Base-by-base conservation (phyloP, 257 asterid species). In the Euphrasia confusa region DNA sequence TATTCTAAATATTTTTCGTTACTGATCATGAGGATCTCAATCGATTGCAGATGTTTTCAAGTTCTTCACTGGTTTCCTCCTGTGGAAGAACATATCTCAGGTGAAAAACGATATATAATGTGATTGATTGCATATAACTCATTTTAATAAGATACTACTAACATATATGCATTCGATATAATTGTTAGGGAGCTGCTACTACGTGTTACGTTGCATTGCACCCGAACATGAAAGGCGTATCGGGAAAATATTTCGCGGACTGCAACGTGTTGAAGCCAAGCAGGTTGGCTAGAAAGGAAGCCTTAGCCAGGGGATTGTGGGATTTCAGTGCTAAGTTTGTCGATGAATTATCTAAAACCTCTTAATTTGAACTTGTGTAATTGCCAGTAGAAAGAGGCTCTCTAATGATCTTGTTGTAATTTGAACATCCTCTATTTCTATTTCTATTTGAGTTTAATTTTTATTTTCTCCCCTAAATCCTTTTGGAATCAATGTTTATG, bases 61-160 rank as follows among this genome's bases (percentile, higher is more conserved):
- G 82, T 65, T 71, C 21, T 72, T 79, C 73, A 80, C 77, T 1
- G 63, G 57, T 63, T 10, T 77, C 47, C 49, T 86, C 5, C 39
- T 86, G 4, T 86, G 97, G 97, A 89, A 89, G 83, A 80, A 78
- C 60, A 85, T 84, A 10, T 75, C 89, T 5, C 95, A 84, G 93
- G 90, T 84, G 42, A 77, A 73, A 33, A 54, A 69, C 8, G 7
- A 15, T 15, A 7, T 49, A 35, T 10, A 9, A 11, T 37, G 42
- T 9, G 12, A 9, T n/a, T n/a, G n/a, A n/a, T n/a, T n/a, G n/a
- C n/a, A n/a, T n/a, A n/a, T 35, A 24, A 48, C 15, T 48, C 54
- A 14, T 48, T 49, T 15, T 49, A 3, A 14, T 49, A 49, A 49
- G 24, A 21, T 21, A 21, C 24, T 21, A 21, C 24, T 21, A 21